Percentiles rank a stretch among this genome's conserved stretches.
These are phyloP conservation scores for Anthracocystis walkeri DNA, from an alignment of 1,284 basidiomycete genomes.

Conservation along the genomic window DNA sequence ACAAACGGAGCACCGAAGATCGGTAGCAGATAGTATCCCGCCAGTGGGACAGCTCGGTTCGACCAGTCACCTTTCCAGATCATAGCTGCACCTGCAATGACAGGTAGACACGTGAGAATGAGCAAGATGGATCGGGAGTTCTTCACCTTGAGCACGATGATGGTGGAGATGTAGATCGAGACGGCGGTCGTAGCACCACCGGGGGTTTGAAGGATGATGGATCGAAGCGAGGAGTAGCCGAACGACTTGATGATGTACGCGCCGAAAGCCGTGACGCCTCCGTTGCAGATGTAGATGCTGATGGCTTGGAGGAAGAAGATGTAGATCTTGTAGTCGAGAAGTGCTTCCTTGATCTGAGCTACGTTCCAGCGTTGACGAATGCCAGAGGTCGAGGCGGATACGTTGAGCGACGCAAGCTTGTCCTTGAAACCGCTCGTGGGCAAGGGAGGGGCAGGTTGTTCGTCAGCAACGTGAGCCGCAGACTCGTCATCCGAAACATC, in stretches of 20 bases:
- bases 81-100: conserved; percentile 72
- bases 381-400: conserved; percentile 40
- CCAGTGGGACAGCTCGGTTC: conserved; percentile 71
- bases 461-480: background rate
- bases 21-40: conserved; percentile 72
- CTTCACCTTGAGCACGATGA: conserved; percentile 69
- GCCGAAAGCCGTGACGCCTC: conserved; percentile 72
- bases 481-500: conserved; percentile 14
- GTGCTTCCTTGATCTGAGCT: conserved; percentile 71
- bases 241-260: conserved; percentile 71
- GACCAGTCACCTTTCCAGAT: conserved; percentile 72
- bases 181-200: conserved; percentile 71
- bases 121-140: conserved; percentile 71
- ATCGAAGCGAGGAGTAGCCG: conserved; percentile 71
- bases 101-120: conserved; percentile 72
- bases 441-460: conserved; percentile 10
- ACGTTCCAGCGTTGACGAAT: conserved; percentile 63
- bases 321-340: conserved; percentile 72
- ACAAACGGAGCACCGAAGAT: conserved; percentile 73
- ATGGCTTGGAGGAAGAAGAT: conserved; percentile 71
- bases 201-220: conserved; percentile 71
- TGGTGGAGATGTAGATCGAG: conserved; percentile 71
- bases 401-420: conserved; percentile 38
- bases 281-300: conserved; percentile 70
- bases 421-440: conserved; percentile 39